Conservation (phyloP, 768 basidiomycete species). For the Xerocomellus amylosporus region DNA sequence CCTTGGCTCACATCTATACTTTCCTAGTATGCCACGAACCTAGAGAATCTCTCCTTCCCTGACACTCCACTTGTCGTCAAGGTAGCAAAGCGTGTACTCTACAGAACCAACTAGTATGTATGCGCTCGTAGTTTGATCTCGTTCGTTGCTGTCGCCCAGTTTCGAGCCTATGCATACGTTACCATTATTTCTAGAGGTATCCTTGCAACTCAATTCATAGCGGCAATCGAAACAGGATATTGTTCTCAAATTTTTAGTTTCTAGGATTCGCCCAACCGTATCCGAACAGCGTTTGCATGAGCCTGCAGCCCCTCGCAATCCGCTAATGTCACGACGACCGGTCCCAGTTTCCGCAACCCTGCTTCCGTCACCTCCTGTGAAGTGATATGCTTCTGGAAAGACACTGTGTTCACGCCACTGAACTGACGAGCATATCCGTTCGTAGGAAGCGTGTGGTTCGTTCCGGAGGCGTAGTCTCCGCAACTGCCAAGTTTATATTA, state of each 20-base stretch:
- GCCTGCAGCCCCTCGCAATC: slow-evolving; percentile 94
- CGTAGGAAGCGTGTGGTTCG: slow-evolving; percentile 96
- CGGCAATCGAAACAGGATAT: neutral
- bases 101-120: slow-evolving; percentile 70
- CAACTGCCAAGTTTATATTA: slow-evolving; percentile 52
- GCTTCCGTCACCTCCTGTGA: slow-evolving; percentile 85
- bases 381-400: slow-evolving; percentile 99
- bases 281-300: slow-evolving; percentile 93
- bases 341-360: slow-evolving; percentile 78
- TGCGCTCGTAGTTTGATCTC: slow-evolving; percentile 9
- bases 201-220: slow-evolving; percentile 1
- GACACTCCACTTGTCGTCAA: slow-evolving; percentile 88
- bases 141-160: slow-evolving; percentile 10
- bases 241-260: neutral
- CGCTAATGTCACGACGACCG: slow-evolving; percentile 83
- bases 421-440: slow-evolving; percentile 97
- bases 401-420: slow-evolving; percentile 94
- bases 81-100: slow-evolving; percentile 91
- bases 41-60: slow-evolving; percentile 92
- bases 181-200: slow-evolving; percentile 14
- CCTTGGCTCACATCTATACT: slow-evolving; percentile 10
- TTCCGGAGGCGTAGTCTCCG: slow-evolving; percentile 98
- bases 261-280: slow-evolving; percentile 51
- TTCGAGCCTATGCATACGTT: slow-evolving; percentile 11
- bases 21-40: slow-evolving; percentile 79